Base-by-base conservation (phyloP, 2,329 filamentous ascomycete genomes). In the Aureobasidium subglaciale region DNA sequence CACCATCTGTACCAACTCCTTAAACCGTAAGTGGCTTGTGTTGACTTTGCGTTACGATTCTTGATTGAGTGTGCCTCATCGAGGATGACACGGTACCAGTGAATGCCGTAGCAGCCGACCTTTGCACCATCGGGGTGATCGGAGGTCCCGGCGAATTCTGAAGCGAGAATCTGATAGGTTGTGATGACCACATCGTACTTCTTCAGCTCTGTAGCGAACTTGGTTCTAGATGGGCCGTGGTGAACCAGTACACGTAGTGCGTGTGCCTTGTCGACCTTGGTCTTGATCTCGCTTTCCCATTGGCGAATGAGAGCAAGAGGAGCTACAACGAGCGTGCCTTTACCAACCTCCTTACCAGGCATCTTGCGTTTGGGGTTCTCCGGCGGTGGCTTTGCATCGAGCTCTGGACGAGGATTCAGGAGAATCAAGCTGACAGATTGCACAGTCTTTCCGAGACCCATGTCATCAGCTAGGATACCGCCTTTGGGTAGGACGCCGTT, bases 51-150 rank as follows among this genome's bases (percentile, higher is more conserved):
- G 62, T 95, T 96, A 60, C 92, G 86, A 67, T 99, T 99, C 75
- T 99, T 99, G 79, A 99, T 96, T 1, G 88, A 95, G 70, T 99
- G 93, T 1, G 93, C 93, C 74, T 99, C 93, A 61, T 99, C 93
- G 2, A 99, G 79, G 61, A 99, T 92, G 59, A 96, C 82, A 50
- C 93, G 87, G 74, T 93, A 97, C 93, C 93, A 99, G 65, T 92
- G 84, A 5, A 96, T 76, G 10, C 89, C 90, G 66, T 96, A 96
- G 64, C 91, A 92, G 10, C 91, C 92, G 50, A 85, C 82, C 65
- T 91, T 87, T 35, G 84, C 70, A 9, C 81, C 80, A 52, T 83
- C 77, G 1, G 59, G 50, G 7, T 78, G 76, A 3, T 75, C 77
- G 37, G 81, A 84, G 10, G 84, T 85, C 58, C 83, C 80, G 9